Evolutionary conservation across 202 grass and related monocot species (phyloP).

Genomic region (Cymbopogon flexuosus): DNA sequence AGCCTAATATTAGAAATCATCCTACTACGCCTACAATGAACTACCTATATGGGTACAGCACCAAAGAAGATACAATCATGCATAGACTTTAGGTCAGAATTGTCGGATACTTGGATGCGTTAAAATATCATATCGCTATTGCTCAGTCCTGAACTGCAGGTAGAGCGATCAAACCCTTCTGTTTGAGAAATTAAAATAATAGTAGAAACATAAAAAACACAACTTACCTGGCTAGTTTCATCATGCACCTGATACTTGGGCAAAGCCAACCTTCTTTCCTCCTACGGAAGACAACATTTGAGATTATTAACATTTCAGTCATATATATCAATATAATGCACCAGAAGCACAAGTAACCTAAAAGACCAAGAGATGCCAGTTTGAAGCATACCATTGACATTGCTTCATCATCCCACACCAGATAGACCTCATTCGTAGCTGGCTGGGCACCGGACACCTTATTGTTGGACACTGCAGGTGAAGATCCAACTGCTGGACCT

Average conservation of each 20-base stretch:
- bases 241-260: constrained; percentile 94
- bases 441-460: constrained; percentile 53
- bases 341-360: background rate
- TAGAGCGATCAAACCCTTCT: background rate
- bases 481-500: constrained; percentile 40
- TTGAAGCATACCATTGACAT: constrained; percentile 82
- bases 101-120: background rate
- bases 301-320: background rate
- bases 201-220: constrained; percentile 36
- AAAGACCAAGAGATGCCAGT: constrained; percentile 14
- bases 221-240: constrained; percentile 99
- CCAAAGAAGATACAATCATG: constrained; percentile 1
- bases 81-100: background rate
- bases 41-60: background rate
- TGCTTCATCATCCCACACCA: constrained; percentile 98
- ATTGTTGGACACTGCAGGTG: constrained; percentile 51
- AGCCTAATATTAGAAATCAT: background rate
- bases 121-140: background rate
- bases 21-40: background rate
- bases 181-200: constrained; percentile 17
- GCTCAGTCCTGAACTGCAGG: background rate
- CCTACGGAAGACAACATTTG: constrained; percentile 49
- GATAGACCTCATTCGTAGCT: constrained; percentile 75
- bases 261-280: constrained; percentile 86
- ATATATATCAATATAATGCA: constrained; percentile 1